Evolutionary conservation across 306 rosid genomes (phyloP).

Genomic region (Citrullus amarus): DNA sequence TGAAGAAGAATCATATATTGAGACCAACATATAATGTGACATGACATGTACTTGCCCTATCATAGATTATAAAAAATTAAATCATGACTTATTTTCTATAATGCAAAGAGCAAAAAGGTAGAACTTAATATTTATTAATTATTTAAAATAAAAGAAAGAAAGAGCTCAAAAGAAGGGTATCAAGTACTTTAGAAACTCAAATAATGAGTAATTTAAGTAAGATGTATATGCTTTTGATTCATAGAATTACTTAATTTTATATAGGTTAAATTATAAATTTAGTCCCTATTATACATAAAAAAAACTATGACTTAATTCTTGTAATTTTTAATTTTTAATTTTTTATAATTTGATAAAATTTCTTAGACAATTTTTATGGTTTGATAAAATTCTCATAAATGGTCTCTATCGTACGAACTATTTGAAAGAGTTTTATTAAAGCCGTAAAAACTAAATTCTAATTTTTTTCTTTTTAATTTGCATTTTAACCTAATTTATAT

Average conservation of each 20-base stretch:
- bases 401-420: too few relatives aligned
- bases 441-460: too few relatives aligned
- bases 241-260: too few relatives aligned
- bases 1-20: neutral
- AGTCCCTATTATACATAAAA: too few relatives aligned
- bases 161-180: neutral
- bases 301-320: accelerated
- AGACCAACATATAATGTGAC: neutral
- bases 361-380: too few relatives aligned
- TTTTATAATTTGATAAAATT: too few relatives aligned
- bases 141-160: neutral
- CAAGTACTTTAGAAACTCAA: neutral
- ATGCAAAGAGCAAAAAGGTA: neutral
- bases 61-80: neutral
- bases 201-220: neutral
- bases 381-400: too few relatives aligned
- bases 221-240: neutral
- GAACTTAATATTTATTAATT: neutral
- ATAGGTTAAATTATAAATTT: too few relatives aligned
- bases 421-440: too few relatives aligned
- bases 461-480: too few relatives aligned
- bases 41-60: neutral
- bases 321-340: too few relatives aligned
- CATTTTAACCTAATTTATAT: neutral
- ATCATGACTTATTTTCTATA: neutral